These are phyloP conservation scores for Lecanicillium sp. DNA, from an alignment of 2,329 filamentous ascomycete genomes.

Conservation along the genomic window DNA sequence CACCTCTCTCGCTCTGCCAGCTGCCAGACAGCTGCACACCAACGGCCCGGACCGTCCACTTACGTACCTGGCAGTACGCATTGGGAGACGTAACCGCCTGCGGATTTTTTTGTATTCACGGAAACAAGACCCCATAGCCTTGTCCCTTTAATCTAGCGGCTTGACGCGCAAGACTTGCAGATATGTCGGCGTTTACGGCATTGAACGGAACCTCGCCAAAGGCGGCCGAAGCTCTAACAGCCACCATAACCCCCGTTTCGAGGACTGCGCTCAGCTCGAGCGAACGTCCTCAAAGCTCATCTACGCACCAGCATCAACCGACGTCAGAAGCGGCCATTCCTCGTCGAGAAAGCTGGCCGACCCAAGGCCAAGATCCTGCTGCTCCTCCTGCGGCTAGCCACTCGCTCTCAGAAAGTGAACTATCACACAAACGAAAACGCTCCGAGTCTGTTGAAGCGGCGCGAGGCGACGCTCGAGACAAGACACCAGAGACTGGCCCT, in stretches of 20 bases:
- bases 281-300: constrained; percentile 10
- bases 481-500: constrained; percentile 22
- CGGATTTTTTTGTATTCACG: too few species aligned
- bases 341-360: constrained; percentile 34
- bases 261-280: background rate
- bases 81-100: background rate
- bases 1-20: too few species aligned
- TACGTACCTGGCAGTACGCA: background rate
- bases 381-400: constrained; percentile 24
- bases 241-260: background rate
- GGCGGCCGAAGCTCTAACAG: background rate
- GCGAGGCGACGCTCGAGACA: constrained; percentile 24
- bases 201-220: constrained; percentile 44
- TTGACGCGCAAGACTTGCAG: background rate
- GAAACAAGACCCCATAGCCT: too few species aligned
- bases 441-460: constrained; percentile 51
- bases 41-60: background rate
- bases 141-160: too few species aligned
- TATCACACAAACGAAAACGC: constrained; percentile 58
- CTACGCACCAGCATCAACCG: constrained; percentile 14
- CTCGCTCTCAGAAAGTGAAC: constrained; percentile 35
- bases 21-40: too few species aligned
- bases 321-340: constrained; percentile 17
- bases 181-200: constrained; percentile 44
- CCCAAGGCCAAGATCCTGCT: constrained; percentile 29